A percentile compares a stretch with the other conserved stretches of the same genome.
Evolutionary conservation across 495 filamentous ascomycete genomes (phyloP).

Genomic region (Zalerion maritima): DNA sequence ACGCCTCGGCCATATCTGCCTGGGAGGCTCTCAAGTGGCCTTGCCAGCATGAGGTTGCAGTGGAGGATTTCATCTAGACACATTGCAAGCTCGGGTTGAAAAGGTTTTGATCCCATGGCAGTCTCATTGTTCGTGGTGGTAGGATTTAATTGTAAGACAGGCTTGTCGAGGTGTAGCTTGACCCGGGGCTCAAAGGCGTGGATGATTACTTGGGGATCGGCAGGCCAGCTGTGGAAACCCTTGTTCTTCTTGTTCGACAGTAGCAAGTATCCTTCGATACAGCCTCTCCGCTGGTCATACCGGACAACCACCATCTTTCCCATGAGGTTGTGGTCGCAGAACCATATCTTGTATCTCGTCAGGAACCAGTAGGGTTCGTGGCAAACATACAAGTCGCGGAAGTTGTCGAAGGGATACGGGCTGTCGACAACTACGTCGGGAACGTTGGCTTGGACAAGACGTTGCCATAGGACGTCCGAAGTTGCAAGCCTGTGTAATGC

Average conservation of each 20-base stretch:
- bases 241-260: conserved; percentile 42
- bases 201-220: conserved; percentile 54
- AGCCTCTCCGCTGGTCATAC: conserved; percentile 54
- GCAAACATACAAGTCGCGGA: conserved; percentile 52
- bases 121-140: no score
- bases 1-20: conserved; percentile 15
- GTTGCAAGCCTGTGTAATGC: conserved; percentile 33
- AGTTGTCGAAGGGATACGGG: conserved; percentile 44
- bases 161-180: conserved; percentile 53
- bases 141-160: conserved; percentile 49
- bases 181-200: conserved; percentile 56
- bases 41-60: conserved; percentile 29
- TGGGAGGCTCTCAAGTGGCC: conserved; percentile 17
- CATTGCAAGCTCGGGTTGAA: conserved; percentile 39
- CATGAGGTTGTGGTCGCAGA: conserved; percentile 51
- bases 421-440: conserved; percentile 36
- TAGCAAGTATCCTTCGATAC: conserved; percentile 71
- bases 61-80: conserved; percentile 24
- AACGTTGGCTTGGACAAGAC: conserved; percentile 45
- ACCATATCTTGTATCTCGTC: conserved; percentile 68
- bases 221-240: conserved; percentile 45
- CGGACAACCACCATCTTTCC: conserved; percentile 59
- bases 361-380: conserved; percentile 81
- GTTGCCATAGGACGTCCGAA: conserved; percentile 48
- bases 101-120: no score